Conservation (phyloP, 2,329 filamentous ascomycete species). For the Purpureocillium takamizusanense region DNA sequence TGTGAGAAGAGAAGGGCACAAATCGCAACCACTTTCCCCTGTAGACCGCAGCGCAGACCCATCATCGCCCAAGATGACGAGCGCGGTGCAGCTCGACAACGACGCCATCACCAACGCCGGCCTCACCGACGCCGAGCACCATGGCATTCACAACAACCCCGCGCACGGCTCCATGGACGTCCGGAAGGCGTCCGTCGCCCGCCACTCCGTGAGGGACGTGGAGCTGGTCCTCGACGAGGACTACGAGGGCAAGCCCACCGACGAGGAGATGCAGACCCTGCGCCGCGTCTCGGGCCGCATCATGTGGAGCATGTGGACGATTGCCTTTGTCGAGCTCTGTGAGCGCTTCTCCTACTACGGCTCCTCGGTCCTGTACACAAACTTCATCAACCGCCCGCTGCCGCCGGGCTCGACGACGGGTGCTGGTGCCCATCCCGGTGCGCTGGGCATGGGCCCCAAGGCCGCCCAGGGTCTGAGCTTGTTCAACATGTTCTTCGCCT, state of each 20-base stretch:
- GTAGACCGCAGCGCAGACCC: not conserved
- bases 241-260: conserved; percentile 40
- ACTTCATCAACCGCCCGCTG: conserved; percentile 50
- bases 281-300: conserved; percentile 55
- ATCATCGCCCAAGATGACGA: conserved; percentile 20
- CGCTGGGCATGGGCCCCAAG: conserved; percentile 48
- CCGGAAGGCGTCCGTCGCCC: conserved; percentile 8
- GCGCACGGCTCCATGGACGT: conserved; percentile 20
- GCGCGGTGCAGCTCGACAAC: conserved; percentile 22
- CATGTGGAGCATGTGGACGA: conserved; percentile 56
- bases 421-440: conserved; percentile 34
- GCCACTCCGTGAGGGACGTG: conserved; percentile 8
- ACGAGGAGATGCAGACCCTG: conserved; percentile 53
- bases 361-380: conserved; percentile 58
- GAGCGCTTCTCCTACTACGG: conserved; percentile 76
- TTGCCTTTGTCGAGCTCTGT: conserved; percentile 65
- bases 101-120: conserved; percentile 25
- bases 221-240: conserved; percentile 14
- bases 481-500: conserved; percentile 55
- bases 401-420: conserved; percentile 46
- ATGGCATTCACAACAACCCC: conserved; percentile 15
- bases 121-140: conserved; percentile 20
- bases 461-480: conserved; percentile 39
- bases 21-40: too few relatives aligned
- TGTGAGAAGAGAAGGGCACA: too few relatives aligned